Percentiles rank a stretch among this genome's conserved stretches.
Conservation (phyloP, 371 early-diverging fungal genomes). For the Mucor velutinosus region DNA sequence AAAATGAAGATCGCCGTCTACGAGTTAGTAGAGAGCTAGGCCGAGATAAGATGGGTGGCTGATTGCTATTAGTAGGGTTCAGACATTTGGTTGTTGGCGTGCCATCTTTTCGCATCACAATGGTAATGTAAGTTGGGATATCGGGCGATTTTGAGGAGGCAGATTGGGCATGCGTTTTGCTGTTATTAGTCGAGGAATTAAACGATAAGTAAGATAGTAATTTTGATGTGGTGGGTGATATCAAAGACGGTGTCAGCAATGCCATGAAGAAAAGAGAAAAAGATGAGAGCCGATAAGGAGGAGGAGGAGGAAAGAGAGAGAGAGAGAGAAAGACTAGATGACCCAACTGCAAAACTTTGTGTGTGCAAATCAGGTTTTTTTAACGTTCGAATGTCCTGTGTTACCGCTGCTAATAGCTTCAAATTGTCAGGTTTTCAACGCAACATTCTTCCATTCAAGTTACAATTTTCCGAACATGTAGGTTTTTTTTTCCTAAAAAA, state of each 20-base stretch:
- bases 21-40: slow-evolving; percentile 1
- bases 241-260: slow-evolving; percentile 22
- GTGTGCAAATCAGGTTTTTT: slow-evolving; percentile 9
- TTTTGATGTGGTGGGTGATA: slow-evolving; percentile 22
- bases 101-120: slow-evolving; percentile 29
- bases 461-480: not conserved
- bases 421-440: not conserved
- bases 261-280: slow-evolving; percentile 12
- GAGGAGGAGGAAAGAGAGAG: slow-evolving; percentile 3
- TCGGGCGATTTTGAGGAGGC: slow-evolving; percentile 9
- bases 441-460: not conserved
- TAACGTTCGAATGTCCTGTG: not conserved
- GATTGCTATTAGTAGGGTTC: slow-evolving; percentile 3
- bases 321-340: not conserved
- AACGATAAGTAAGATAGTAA: slow-evolving; percentile 25
- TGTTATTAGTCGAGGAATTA: slow-evolving; percentile 3
- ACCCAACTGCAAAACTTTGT: not conserved
- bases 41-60: not conserved
- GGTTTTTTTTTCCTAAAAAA: not conserved
- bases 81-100: slow-evolving; percentile 25
- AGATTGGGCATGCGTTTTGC: slow-evolving; percentile 7
- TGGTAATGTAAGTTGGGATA: slow-evolving; percentile 21
- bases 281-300: not conserved
- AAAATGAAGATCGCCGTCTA: slow-evolving; percentile 16
- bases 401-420: not conserved